Conservation (phyloP, 768 basidiomycete species). For the Boletus bicolor region DNA sequence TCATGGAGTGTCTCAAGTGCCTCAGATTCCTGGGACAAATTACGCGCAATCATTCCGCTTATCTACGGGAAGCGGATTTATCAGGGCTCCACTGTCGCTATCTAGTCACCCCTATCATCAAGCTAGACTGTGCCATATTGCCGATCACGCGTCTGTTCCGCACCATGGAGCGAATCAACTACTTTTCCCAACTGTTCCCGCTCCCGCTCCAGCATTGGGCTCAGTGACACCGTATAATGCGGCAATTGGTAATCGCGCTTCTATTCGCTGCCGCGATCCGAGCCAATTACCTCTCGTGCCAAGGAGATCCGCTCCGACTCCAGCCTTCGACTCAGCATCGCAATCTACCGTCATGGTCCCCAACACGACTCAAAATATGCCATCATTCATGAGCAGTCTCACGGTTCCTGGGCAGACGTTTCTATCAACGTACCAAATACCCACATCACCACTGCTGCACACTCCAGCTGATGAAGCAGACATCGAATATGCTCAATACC, state of each 20-base stretch:
- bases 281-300: background rate
- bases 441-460: background rate
- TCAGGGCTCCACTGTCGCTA: background rate
- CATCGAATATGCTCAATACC: conserved; percentile 21
- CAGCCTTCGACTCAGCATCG: background rate
- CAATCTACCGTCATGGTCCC: conserved; percentile 1
- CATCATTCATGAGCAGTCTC: background rate
- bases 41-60: conserved; percentile 3
- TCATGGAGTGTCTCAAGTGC: background rate
- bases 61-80: conserved; percentile 5
- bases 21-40: conserved; percentile 1
- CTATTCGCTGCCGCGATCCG: background rate
- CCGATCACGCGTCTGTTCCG: conserved; percentile 12
- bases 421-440: background rate
- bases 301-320: background rate
- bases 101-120: conserved; percentile 16
- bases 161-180: conserved; percentile 3
- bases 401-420: background rate
- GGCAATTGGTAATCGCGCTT: background rate
- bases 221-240: background rate
- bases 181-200: background rate
- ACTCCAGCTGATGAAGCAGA: conserved; percentile 16
- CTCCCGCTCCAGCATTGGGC: background rate
- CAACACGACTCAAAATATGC: background rate
- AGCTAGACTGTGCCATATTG: conserved; percentile 10